Conservation (phyloP, 2,329 filamentous ascomycete genomes). For the Phaeosphaeria sp. region DNA sequence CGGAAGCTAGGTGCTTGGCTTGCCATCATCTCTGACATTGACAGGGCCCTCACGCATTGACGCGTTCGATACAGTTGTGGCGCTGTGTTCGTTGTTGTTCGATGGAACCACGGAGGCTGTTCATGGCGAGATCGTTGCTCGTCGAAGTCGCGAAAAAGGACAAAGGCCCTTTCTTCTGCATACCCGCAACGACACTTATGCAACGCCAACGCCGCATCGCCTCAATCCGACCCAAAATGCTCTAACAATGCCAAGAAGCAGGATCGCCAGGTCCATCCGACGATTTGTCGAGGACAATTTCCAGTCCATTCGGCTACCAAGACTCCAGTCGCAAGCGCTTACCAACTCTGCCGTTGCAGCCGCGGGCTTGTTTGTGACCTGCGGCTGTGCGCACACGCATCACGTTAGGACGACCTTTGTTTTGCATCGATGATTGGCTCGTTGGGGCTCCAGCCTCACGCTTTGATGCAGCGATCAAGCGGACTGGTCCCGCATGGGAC, state of each 20-base stretch:
- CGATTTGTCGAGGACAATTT: not conserved
- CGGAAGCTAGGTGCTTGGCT: not conserved
- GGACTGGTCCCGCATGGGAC: slow-evolving; percentile 2
- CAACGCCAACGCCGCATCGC: not conserved
- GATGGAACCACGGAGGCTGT: not conserved
- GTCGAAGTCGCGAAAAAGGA: not conserved
- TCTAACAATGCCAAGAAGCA: not conserved
- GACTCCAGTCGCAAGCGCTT: not conserved
- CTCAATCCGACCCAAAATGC: not conserved
- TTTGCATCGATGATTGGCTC: slow-evolving; percentile 1
- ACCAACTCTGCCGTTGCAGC: slow-evolving; percentile 5
- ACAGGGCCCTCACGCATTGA: not conserved
- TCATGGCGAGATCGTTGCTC: not conserved
- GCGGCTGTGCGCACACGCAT: slow-evolving; percentile 2
- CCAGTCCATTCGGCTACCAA: not conserved
- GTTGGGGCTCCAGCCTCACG: slow-evolving; percentile 3
- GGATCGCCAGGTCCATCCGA: not conserved
- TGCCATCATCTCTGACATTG: not conserved
- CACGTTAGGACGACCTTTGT: not conserved
- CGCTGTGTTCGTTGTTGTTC: not conserved
- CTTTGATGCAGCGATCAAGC: slow-evolving; percentile 1
- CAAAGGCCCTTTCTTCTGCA: not conserved
- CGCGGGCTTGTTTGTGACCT: not conserved
- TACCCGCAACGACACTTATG: not conserved
- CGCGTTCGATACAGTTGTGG: not conserved